Evolutionary conservation across 2,329 filamentous ascomycete genomes (phyloP).

Genomic region (Trichoderma aggressivum): DNA sequence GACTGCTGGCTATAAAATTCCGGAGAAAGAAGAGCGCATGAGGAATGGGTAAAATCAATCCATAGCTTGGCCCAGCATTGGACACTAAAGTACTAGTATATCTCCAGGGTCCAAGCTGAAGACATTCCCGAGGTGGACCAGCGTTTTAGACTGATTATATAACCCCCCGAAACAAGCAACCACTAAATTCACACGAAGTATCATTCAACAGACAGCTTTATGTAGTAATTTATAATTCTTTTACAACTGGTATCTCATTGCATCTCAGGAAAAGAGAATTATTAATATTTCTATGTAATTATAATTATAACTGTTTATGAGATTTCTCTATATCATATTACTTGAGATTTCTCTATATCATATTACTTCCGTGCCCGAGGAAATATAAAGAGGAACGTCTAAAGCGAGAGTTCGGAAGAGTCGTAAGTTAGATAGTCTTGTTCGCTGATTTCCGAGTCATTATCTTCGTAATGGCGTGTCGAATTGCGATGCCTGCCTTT

Average conservation of each 20-base stretch:
- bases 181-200: not conserved
- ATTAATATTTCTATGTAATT: not conserved
- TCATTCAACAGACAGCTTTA: not conserved
- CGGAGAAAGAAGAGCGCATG: not conserved
- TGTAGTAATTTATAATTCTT: not conserved
- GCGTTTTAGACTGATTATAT: not conserved
- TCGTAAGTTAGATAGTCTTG: slow-evolving; percentile 26
- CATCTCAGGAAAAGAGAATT: not conserved
- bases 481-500: slow-evolving; percentile 82
- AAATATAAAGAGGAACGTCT: not conserved
- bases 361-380: not conserved
- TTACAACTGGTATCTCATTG: not conserved
- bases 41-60: not conserved
- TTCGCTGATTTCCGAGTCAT: slow-evolving; percentile 62
- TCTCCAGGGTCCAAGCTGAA: not conserved
- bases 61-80: not conserved
- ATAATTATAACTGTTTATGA: not conserved
- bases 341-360: too few species aligned
- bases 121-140: not conserved
- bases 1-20: not conserved
- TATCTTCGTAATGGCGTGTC: slow-evolving; percentile 92
- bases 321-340: not conserved
- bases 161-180: not conserved
- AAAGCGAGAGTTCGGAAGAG: too few species aligned
- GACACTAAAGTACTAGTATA: not conserved